phyloP scores from a whole-genome alignment of 176 grass and related monocot genomes.

The Phoenix roebelenii region DNA sequence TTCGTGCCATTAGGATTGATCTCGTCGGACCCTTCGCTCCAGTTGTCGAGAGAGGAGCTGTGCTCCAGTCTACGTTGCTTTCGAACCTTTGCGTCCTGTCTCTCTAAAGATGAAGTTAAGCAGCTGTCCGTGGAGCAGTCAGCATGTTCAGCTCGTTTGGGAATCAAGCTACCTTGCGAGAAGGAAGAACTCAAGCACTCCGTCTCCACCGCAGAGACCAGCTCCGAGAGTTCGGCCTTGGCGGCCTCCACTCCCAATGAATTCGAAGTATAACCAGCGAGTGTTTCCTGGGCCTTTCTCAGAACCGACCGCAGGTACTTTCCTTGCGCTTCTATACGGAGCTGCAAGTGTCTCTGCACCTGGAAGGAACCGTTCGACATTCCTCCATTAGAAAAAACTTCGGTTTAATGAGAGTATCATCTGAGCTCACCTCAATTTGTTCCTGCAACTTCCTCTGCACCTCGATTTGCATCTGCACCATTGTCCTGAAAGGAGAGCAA shows the following conservation, averaged over 20 bases:
- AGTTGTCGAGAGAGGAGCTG: not conserved
- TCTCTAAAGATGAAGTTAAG: constrained; percentile 40
- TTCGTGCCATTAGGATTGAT: not conserved
- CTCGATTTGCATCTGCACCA: constrained; percentile 52
- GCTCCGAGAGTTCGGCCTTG: constrained; percentile 52
- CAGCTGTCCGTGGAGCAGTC: constrained; percentile 49
- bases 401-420: too few relatives aligned
- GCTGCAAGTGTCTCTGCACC: constrained; percentile 85
- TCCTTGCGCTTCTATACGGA: constrained; percentile 87
- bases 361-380: constrained; percentile 7
- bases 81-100: constrained; percentile 28
- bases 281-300: constrained; percentile 47
- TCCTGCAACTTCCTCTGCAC: constrained; percentile 53
- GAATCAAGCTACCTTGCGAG: constrained; percentile 7
- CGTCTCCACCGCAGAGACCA: constrained; percentile 37
- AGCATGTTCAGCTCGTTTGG: not conserved
- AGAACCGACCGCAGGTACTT: constrained; percentile 80
- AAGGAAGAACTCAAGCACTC: constrained; percentile 34
- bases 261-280: constrained; percentile 27
- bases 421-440: constrained; percentile 58
- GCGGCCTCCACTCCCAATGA: constrained; percentile 11
- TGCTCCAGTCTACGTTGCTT: constrained; percentile 1
- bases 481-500: constrained; percentile 21
- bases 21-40: constrained; percentile 8
- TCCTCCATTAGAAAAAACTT: too few relatives aligned